Conservation (phyloP, 768 basidiomycete genomes). For the Cystofilobasidium capitatum region DNA sequence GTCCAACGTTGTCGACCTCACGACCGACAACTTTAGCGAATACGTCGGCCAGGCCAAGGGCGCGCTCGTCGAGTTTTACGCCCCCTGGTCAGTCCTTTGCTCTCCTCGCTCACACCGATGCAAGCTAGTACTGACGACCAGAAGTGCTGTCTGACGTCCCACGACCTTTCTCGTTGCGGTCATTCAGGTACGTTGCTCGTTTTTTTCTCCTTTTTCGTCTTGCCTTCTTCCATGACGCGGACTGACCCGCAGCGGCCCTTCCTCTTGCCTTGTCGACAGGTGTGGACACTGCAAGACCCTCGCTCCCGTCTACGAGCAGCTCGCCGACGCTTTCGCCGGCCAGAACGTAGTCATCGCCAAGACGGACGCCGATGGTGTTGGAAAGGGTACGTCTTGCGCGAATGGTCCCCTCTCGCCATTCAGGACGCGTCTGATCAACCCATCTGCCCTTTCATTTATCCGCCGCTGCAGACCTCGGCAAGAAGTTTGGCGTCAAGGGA, state of each 20-base stretch:
- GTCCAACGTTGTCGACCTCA: slow-evolving; percentile 77
- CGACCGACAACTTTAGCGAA: slow-evolving; percentile 61
- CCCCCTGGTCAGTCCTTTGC: slow-evolving; percentile 1
- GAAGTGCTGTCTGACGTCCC: too few species aligned
- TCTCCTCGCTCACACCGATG: not conserved
- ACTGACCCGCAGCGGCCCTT: not conserved
- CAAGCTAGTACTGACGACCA: too few species aligned
- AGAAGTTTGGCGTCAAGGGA: slow-evolving; percentile 66
- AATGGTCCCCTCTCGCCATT: not conserved
- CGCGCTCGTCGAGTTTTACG: slow-evolving; percentile 15
- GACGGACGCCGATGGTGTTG: slow-evolving; percentile 82
- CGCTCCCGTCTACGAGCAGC: slow-evolving; percentile 76
- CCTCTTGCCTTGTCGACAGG: not conserved
- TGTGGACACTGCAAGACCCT: slow-evolving; percentile 53
- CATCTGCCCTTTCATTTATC: not conserved
- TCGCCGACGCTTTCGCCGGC: slow-evolving; percentile 74
- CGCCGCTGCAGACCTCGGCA: not conserved
- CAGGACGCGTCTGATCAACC: not conserved
- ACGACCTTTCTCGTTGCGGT: too few species aligned
- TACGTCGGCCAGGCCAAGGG: slow-evolving; percentile 36
- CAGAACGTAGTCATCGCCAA: slow-evolving; percentile 82
- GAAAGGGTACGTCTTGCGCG: slow-evolving; percentile 46
- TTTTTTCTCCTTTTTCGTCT: too few species aligned
- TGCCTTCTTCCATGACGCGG: too few species aligned
- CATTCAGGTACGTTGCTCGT: too few species aligned